Evolutionary conservation across 2,329 filamentous ascomycete genomes (phyloP), one percentile per base, ranked within the genome.

Genomic region (Phoma sp.): DNA sequence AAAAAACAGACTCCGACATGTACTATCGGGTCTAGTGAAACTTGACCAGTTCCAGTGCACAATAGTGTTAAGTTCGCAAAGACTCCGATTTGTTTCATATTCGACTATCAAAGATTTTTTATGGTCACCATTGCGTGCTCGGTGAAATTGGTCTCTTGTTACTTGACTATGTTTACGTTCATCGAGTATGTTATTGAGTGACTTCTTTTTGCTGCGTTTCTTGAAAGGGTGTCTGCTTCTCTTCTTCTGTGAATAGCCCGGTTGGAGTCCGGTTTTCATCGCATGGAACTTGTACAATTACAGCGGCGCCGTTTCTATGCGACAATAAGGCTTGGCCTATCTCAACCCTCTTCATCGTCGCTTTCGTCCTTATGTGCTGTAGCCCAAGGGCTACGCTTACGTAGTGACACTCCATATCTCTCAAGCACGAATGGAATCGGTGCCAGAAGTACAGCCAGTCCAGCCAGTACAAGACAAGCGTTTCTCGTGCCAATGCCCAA

Each of bases 301-400:
- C 29, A 38, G 9, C 2, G 4, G 17, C 12, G 12, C 36, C 21
- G 13, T 4, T 22, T 12, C 9, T 13, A 15, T 38, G 36, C 29
- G 29, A 31, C 29, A 6, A 5, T 13, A 31, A 24, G 12, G 21
- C 19, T 38, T 38, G 9, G 12, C 9, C 19, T 6, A 7, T 31
- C 19, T 39, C 36, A 55, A 17, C 17, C 41, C 15, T 51, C 43
- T 29, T 51, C 48, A 2, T 43, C 63, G 13, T 68, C 69, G 52
- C 67, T 62, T 41, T 75, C 71, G 24, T 73, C 73, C 55, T 73
- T 67, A 53, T 77, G 74, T 37, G 72, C 67, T 38, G 63, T 68
- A 8, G 76, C 75, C 70, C 75, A 78, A 1, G 75, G 74, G 58
- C 76, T 77, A 41, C 69, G 68, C 40, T 64, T 66, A 29, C 76